A percentile compares a stretch with the other conserved stretches of the same genome.
Conservation (phyloP, 202 grass and related monocot genomes). For the Zoysia matrella region DNA sequence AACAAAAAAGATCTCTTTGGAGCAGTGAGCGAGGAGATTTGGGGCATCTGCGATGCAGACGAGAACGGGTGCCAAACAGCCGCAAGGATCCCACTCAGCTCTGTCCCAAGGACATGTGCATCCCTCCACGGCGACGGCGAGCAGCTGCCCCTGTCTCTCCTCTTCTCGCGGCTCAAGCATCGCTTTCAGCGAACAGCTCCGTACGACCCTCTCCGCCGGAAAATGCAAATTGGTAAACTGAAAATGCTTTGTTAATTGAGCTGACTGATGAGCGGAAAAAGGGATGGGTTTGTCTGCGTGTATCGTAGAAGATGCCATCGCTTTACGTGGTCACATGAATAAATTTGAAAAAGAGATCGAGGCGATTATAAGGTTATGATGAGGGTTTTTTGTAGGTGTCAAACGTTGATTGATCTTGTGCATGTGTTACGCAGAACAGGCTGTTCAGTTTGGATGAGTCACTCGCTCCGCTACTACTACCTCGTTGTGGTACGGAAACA, state of each 20-base stretch:
- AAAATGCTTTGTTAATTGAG: too few relatives aligned
- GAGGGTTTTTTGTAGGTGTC: background rate
- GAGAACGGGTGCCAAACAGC: conserved; percentile 47
- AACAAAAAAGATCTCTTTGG: background rate
- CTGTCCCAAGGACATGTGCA: background rate
- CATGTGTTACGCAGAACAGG: conserved; percentile 32
- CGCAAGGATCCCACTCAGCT: conserved; percentile 37
- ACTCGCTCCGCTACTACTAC: too few relatives aligned
- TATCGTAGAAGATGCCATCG: too few relatives aligned
- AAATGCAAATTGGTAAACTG: too few relatives aligned
- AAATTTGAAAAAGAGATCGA: too few relatives aligned
- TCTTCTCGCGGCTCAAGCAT: background rate
- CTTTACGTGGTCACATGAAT: too few relatives aligned
- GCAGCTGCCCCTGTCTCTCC: too few relatives aligned
- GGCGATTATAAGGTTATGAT: background rate
- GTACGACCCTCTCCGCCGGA: too few relatives aligned
- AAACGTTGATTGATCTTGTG: background rate
- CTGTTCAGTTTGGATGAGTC: background rate
- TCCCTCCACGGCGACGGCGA: too few relatives aligned
- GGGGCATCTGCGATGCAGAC: conserved; percentile 47
- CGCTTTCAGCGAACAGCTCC: conserved; percentile 39
- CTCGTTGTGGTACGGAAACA: too few relatives aligned
- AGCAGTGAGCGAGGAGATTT: conserved; percentile 23
- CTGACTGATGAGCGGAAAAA: too few relatives aligned
- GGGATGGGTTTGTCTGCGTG: too few relatives aligned